phyloP scores from a whole-genome alignment of 371 early-diverging fungal genomes.

The Nematocida parisii region DNA sequence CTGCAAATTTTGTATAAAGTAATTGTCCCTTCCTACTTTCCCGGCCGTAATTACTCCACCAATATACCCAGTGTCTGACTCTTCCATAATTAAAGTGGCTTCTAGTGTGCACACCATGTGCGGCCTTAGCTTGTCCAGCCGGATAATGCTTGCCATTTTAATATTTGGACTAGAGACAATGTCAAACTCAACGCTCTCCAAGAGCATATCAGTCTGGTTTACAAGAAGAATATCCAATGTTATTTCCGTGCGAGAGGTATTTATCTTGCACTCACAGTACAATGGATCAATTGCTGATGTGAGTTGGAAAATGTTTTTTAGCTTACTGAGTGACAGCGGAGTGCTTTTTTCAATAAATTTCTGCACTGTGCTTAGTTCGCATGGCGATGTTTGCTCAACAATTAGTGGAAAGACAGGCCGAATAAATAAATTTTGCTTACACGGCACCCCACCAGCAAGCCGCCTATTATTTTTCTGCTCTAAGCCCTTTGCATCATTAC shows the following conservation, averaged over 20 bases:
- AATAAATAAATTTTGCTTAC: background rate
- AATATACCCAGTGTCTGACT: slow-evolving; percentile 65
- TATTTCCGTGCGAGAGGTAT: slow-evolving; percentile 89
- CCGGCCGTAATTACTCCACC: slow-evolving; percentile 59
- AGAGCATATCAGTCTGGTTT: slow-evolving; percentile 87
- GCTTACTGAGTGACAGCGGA: slow-evolving; percentile 36
- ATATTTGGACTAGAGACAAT: slow-evolving; percentile 91
- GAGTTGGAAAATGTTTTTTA: slow-evolving; percentile 79
- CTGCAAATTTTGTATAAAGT: slow-evolving; percentile 58
- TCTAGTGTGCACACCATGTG: slow-evolving; percentile 35
- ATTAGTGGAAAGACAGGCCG: slow-evolving; percentile 49
- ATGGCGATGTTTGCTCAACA: background rate
- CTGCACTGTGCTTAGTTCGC: background rate
- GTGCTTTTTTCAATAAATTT: background rate
- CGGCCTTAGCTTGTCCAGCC: slow-evolving; percentile 75
- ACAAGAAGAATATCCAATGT: slow-evolving; percentile 83
- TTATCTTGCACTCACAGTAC: slow-evolving; percentile 93
- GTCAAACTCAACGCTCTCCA: slow-evolving; percentile 90
- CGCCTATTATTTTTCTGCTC: background rate
- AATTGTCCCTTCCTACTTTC: slow-evolving; percentile 51
- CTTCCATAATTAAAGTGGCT: slow-evolving; percentile 56
- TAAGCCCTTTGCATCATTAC: background rate
- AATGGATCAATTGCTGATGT: slow-evolving; percentile 92
- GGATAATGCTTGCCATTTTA: slow-evolving; percentile 84
- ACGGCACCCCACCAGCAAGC: background rate